Conservation (phyloP, 2,329 filamentous ascomycete species). For the Neonectria magnoliae region DNA sequence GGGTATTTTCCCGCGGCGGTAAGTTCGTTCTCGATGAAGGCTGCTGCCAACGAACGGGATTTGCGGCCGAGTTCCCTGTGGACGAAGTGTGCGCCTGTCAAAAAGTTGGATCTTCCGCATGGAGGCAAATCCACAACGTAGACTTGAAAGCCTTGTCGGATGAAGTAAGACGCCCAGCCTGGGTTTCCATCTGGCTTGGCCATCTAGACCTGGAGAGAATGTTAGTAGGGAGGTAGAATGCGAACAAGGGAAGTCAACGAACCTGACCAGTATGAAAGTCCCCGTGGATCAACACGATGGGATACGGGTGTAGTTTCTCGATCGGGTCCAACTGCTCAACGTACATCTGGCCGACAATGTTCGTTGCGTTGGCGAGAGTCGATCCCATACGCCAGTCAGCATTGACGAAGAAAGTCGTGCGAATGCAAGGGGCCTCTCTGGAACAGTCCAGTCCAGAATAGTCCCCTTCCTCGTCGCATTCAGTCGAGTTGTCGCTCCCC, state of each 20-base stretch:
- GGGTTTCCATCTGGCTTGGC: conserved; percentile 58
- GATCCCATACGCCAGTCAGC: conserved; percentile 33
- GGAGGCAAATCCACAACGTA: conserved; percentile 56
- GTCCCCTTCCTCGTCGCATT: background rate
- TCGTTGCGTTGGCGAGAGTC: conserved; percentile 21
- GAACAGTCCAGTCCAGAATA: background rate
- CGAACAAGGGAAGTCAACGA: background rate
- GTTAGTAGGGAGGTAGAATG: background rate
- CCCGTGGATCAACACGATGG: conserved; percentile 50
- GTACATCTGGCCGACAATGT: conserved; percentile 47
- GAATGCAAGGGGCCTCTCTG: conserved; percentile 28
- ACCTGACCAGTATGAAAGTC: conserved; percentile 50
- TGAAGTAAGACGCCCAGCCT: conserved; percentile 59
- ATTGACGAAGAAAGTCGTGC: conserved; percentile 42
- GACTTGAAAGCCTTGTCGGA: conserved; percentile 53
- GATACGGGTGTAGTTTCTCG: conserved; percentile 25
- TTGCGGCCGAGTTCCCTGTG: conserved; percentile 32
- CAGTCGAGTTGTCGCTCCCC: background rate
- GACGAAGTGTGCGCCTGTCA: conserved; percentile 32
- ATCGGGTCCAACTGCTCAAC: conserved; percentile 46
- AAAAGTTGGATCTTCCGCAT: conserved; percentile 49
- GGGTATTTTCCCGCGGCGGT: conserved; percentile 44
- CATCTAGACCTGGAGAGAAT: conserved; percentile 48
- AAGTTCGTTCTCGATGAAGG: conserved; percentile 43
- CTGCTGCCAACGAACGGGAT: conserved; percentile 31